Base-by-base conservation (phyloP, 148 eudicot genomes). In the Spergularia bocconei region DNA sequence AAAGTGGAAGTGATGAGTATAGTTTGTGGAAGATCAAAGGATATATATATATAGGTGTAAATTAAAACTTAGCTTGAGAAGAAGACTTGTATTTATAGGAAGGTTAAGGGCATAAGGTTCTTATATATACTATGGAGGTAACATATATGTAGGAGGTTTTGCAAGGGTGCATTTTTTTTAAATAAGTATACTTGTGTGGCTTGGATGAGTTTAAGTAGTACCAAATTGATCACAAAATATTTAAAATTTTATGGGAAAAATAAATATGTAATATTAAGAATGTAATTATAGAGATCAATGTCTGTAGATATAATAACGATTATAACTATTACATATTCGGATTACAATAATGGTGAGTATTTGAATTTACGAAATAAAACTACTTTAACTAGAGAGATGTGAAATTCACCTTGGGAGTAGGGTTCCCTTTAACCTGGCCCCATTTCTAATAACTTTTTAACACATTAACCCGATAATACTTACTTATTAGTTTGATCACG, bases 81-180 rank as follows among this genome's bases (percentile, higher is more conserved):
- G 54, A 25, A 77, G 76, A n/a, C 76, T 44, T 6, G 58, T 53
- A 63, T 71, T 72, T 71, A 44, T 52, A 63, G 75, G 80, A 53
- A 61, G 41, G 29, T 62, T 13, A 64, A 25, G n/a, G 75, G 60
- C 51, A 69, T 1, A 60, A 65, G 71, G 69, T 79, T 67, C 78
- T 74, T 79, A 79, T 74, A 74, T 79, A 79, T 74, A 74, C 74
- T 68, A 74, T 69, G 44, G 70, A 21, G 78, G 21, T 63, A 61
- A 65, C 7, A 66, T 58, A 58, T 36, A 70, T 75, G 74, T 41
- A 50, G 76, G 15, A 50, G 74, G 23, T 73, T 29, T 11, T 52
- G 11, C 44, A 20, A 7, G 69, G 21, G 7, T 10, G 13, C 12
- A 17, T 47, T 67, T 79, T 44, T 44, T 60, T 36, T 63, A 19